Conservation (phyloP, 139 green algal species). For the Tetraselmis striata region DNA sequence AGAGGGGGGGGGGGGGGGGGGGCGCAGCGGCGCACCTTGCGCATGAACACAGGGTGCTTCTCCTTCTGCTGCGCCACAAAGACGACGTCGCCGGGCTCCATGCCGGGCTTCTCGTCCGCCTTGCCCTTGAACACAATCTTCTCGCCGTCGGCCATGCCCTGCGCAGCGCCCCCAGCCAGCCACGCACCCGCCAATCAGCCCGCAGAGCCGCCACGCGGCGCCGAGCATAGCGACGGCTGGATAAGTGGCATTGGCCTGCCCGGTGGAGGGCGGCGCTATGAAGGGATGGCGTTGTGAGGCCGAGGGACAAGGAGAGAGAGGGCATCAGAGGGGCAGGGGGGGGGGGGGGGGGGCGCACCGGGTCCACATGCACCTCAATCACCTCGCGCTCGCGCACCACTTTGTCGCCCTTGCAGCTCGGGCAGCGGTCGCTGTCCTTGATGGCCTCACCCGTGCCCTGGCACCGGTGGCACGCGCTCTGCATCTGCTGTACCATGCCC, state of each 20-base stretch:
- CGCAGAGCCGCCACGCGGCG: too few species aligned
- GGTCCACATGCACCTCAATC: not conserved
- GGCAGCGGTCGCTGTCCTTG: not conserved
- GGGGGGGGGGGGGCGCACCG: not conserved
- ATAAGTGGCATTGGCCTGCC: too few species aligned
- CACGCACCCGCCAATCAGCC: too few species aligned
- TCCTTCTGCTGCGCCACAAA: conserved; percentile 92
- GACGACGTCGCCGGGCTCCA: conserved; percentile 91
- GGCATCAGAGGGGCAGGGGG: too few species aligned
- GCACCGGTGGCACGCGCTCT: conserved; percentile 81
- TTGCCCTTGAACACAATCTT: not conserved
- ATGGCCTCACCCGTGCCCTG: conserved; percentile 49
- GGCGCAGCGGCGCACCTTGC: too few species aligned
- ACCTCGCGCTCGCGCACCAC: not conserved
- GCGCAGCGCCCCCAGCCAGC: too few species aligned
- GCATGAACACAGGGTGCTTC: conserved; percentile 80
- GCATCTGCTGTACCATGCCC: conserved; percentile 99
- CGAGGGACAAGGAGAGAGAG: too few species aligned
- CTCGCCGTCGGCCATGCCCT: not conserved
- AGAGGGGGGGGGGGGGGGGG: too few species aligned
- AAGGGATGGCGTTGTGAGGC: too few species aligned
- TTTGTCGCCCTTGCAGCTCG: not conserved
- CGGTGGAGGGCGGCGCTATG: too few species aligned
- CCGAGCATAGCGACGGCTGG: too few species aligned
- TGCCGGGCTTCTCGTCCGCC: conserved; percentile 49